phyloP scores from a whole-genome alignment of 768 basidiomycete genomes.

The Saitozyma podzolica region DNA sequence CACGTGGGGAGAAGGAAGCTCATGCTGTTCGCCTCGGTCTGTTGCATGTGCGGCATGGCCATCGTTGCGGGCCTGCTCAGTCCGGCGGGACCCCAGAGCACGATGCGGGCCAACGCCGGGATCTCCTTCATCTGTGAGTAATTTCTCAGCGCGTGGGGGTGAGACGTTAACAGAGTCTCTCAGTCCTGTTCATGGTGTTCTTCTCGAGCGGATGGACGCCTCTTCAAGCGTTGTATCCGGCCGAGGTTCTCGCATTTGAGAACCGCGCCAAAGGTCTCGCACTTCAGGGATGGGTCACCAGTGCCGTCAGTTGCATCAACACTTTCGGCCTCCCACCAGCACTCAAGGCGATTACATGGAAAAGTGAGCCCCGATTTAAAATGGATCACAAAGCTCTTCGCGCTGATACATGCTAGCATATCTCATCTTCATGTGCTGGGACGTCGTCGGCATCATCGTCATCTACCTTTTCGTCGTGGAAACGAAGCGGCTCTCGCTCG shows the following conservation, averaged over 20 bases:
- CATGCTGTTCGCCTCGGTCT: conserved; percentile 55
- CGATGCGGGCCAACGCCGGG: conserved; percentile 58
- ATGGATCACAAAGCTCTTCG: neutral
- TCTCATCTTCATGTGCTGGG: conserved; percentile 59
- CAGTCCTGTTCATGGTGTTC: conserved; percentile 43
- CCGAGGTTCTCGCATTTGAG: conserved; percentile 60
- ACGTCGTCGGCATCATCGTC: conserved; percentile 57
- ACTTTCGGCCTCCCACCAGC: conserved; percentile 33
- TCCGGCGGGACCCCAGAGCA: conserved; percentile 47
- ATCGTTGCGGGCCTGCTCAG: conserved; percentile 59
- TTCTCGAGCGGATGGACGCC: conserved; percentile 64
- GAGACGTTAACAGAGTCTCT: conserved; percentile 1
- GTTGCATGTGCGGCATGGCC: conserved; percentile 55
- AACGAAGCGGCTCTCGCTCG: conserved; percentile 59
- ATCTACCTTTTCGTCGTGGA: conserved; percentile 59
- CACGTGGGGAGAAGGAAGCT: conserved; percentile 58
- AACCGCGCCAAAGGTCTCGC: conserved; percentile 61
- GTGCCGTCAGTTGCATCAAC: conserved; percentile 52
- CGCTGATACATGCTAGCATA: conserved; percentile 53
- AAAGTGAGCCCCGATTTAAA: conserved; percentile 16
- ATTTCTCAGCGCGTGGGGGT: neutral
- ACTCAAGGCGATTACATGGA: conserved; percentile 18
- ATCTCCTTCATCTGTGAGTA: conserved; percentile 57
- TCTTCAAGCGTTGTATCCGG: conserved; percentile 61
- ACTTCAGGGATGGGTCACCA: conserved; percentile 57